A percentile compares a stretch with the other conserved stretches of the same genome.
These are phyloP conservation scores for Aspergillus bertholletiae DNA, from an alignment of 495 filamentous ascomycete genomes.

Conservation along the genomic window DNA sequence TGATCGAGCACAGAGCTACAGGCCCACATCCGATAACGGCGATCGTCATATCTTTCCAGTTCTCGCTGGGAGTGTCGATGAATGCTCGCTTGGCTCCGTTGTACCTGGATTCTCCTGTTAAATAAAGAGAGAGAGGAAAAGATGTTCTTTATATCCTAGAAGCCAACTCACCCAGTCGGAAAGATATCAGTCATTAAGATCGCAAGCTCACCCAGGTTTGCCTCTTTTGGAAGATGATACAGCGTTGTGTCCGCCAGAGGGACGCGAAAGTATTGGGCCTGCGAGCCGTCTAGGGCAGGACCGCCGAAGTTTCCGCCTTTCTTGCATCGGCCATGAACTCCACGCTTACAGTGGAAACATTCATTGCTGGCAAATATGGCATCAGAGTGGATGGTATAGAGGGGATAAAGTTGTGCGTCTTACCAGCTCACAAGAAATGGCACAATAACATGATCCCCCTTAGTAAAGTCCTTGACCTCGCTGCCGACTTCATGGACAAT, in stretches of 20 bases:
- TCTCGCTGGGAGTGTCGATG: too few relatives aligned
- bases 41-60: too few relatives aligned
- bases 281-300: conserved; percentile 65
- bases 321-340: conserved; percentile 50
- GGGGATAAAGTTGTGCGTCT: too few relatives aligned
- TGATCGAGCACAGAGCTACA: conserved; percentile 78
- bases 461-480: conserved; percentile 55
- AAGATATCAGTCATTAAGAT: conserved; percentile 53
- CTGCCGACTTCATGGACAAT: conserved; percentile 56
- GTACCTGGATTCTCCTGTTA: too few relatives aligned
- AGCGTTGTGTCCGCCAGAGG: conserved; percentile 76
- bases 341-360: conserved; percentile 74
- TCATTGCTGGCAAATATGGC: too few relatives aligned
- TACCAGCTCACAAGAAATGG: conserved; percentile 68
- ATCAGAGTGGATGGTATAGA: too few relatives aligned
- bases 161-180: conserved; percentile 83
- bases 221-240: conserved; percentile 59
- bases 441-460: conserved; percentile 68
- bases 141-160: too few relatives aligned
- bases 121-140: too few relatives aligned
- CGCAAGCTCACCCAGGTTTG: conserved; percentile 67
- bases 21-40: conserved; percentile 83
- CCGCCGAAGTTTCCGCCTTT: conserved; percentile 69
- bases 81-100: too few relatives aligned
- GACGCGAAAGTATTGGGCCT: conserved; percentile 81